These are phyloP conservation scores for Mangifera indica DNA, from an alignment of 345 rosid species.

Conservation along the genomic window DNA sequence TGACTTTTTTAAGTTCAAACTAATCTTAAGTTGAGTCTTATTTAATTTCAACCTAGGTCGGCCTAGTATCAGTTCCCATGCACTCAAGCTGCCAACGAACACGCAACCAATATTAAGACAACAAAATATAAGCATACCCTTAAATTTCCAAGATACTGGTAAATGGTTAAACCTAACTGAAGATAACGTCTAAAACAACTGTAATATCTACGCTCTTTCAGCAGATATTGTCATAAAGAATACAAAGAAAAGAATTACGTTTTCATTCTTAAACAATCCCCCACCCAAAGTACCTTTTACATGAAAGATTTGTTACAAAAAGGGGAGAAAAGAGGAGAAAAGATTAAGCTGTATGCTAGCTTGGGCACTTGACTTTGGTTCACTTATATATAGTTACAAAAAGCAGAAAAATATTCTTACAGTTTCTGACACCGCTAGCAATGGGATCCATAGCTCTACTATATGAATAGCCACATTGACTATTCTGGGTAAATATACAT, in stretches of 20 bases:
- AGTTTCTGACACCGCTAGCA: neutral
- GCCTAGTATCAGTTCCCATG: too few species aligned
- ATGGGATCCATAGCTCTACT: constrained; percentile 1
- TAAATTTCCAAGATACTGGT: neutral
- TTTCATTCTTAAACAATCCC: neutral
- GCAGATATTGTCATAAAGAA: constrained; percentile 7
- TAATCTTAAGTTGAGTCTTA: too few species aligned
- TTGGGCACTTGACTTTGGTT: constrained; percentile 1
- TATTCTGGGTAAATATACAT: too few species aligned
- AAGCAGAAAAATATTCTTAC: neutral
- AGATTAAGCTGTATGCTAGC: neutral
- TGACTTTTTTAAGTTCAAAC: too few species aligned
- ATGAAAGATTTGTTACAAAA: constrained; percentile 1
- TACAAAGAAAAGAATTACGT: neutral
- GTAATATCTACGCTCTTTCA: neutral
- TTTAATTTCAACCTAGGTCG: too few species aligned
- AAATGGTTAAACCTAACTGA: neutral
- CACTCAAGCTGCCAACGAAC: too few species aligned
- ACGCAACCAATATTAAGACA: too few species aligned
- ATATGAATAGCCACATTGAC: neutral
- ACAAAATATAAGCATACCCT: too few species aligned
- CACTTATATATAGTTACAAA: constrained; percentile 11
- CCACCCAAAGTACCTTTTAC: neutral
- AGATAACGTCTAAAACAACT: neutral
- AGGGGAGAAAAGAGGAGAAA: too few species aligned